phyloP scores from a whole-genome alignment of 257 asterid genomes.

The Solanum appendiculatum region DNA sequence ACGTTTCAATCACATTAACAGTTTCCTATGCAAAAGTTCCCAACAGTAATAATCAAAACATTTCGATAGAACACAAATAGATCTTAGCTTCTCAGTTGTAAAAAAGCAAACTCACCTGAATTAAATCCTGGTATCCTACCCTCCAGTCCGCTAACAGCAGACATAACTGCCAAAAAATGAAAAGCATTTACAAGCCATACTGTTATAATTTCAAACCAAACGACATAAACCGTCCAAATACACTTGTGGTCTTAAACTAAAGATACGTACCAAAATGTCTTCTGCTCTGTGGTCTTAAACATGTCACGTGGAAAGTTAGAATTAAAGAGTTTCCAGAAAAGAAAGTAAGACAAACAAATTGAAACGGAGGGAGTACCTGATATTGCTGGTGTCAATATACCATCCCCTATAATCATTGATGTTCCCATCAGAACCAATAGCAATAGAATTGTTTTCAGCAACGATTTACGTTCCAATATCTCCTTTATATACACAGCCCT shows the following conservation, averaged over 20 bases:
- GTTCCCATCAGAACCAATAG: constrained; percentile 86
- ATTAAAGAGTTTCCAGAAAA: not conserved
- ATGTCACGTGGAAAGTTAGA: not conserved
- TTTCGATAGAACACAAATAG: not conserved
- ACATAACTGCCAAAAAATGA: constrained; percentile 63
- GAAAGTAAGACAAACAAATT: not conserved
- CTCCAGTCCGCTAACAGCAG: constrained; percentile 92
- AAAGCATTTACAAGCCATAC: too few species aligned
- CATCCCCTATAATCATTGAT: constrained; percentile 92
- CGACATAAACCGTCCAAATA: not conserved
- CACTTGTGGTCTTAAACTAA: not conserved
- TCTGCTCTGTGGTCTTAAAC: too few species aligned
- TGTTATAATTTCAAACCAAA: not conserved
- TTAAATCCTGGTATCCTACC: constrained; percentile 79
- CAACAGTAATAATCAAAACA: not conserved
- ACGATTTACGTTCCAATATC: constrained; percentile 51
- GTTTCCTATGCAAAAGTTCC: not conserved
- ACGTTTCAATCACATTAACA: not conserved
- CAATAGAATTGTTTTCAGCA: constrained; percentile 48
- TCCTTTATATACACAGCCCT: constrained; percentile 85
- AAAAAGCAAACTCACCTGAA: constrained; percentile 38
- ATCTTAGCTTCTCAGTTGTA: not conserved
- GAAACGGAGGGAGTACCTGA: constrained; percentile 33
- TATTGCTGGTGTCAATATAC: constrained; percentile 92
- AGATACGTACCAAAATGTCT: not conserved